Evolutionary conservation across 257 asterid species (phyloP).

Genomic region (Solanum pennellii): DNA sequence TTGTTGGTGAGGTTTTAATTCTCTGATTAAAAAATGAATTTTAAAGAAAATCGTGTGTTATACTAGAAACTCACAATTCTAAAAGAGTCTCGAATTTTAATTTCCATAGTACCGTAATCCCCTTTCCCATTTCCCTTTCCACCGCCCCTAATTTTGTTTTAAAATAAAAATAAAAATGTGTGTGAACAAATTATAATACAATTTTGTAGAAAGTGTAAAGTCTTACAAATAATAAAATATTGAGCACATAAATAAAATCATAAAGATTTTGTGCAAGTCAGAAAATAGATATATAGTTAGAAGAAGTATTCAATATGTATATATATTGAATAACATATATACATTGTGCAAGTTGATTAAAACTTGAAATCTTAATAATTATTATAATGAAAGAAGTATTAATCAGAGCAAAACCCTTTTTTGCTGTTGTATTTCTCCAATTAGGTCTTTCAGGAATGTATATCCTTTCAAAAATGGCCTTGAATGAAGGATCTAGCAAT

Average conservation of each 20-base stretch:
- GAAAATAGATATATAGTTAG: neutral
- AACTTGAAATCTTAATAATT: neutral
- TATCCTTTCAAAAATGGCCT: constrained; percentile 65
- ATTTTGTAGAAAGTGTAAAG: fast-evolving
- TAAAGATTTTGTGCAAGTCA: neutral
- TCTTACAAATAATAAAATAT: neutral
- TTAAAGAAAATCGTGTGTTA: neutral
- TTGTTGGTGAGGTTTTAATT: neutral
- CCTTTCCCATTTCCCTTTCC: neutral
- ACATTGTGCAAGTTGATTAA: neutral
- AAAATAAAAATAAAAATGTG: neutral
- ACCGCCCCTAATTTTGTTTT: neutral
- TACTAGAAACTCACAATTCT: neutral
- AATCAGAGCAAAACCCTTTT: constrained; percentile 51
- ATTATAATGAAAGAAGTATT: constrained; percentile 7
- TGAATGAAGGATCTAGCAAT: constrained; percentile 86
- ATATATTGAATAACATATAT: neutral
- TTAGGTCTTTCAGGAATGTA: constrained; percentile 95
- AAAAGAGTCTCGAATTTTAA: neutral
- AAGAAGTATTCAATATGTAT: neutral
- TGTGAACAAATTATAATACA: neutral
- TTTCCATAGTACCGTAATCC: neutral
- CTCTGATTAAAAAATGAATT: neutral
- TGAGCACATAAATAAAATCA: neutral
- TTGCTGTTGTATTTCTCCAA: constrained; percentile 66